Evolutionary conservation across 495 filamentous ascomycete species (phyloP).

Genomic region (Schizothecium vesticola): DNA sequence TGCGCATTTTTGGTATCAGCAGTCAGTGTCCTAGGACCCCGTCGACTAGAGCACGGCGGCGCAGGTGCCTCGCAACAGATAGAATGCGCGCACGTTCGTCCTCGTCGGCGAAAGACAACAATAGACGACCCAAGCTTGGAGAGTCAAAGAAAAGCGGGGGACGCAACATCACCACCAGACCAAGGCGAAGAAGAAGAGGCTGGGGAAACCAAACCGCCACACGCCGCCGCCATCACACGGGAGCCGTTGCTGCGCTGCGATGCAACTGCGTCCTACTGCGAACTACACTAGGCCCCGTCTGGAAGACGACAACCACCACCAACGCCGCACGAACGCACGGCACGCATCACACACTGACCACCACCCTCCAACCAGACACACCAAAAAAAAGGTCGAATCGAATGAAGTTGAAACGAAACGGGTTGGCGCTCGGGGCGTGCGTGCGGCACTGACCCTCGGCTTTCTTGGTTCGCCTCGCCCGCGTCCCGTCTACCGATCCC

Average conservation of each 20-base stretch:
- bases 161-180: neutral
- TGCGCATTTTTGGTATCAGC: neutral
- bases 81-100: neutral
- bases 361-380: neutral
- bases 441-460: constrained; percentile 7
- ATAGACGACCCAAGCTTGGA: neutral
- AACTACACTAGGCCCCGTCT: neutral
- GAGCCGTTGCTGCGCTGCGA: neutral
- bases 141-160: neutral
- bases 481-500: neutral
- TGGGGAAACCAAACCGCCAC: neutral
- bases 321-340: no score
- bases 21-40: neutral
- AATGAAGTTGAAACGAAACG: neutral
- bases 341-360: neutral
- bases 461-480: constrained; percentile 2
- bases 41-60: neutral
- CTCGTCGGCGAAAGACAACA: neutral
- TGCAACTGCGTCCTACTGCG: neutral
- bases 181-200: neutral
- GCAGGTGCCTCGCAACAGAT: neutral
- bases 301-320: neutral
- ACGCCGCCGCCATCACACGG: neutral
- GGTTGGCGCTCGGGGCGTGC: neutral
- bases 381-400: neutral